Conservation (phyloP, 331 rosid species). For the Prunus yedoensis region DNA sequence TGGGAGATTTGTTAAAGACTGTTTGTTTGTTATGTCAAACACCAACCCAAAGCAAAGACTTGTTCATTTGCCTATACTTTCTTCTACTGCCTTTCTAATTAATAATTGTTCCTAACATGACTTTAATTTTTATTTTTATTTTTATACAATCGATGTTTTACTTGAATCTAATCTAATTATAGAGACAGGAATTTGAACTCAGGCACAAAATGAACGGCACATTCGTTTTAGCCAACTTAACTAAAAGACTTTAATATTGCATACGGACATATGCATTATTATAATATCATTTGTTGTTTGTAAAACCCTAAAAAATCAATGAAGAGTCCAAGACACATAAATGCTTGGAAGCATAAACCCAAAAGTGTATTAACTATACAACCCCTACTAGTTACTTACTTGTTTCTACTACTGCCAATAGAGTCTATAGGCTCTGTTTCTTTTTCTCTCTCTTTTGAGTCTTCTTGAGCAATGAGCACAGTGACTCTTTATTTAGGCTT, state of each 20-base stretch:
- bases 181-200: too few species aligned
- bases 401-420: neutral
- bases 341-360: neutral
- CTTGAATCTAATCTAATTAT: accelerated
- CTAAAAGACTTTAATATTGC: too few species aligned
- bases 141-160: too few species aligned
- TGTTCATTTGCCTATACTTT: too few species aligned
- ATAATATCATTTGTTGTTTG: too few species aligned
- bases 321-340: neutral
- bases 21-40: neutral
- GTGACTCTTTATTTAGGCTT: constrained; percentile 40
- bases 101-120: too few species aligned
- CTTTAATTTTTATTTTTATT: too few species aligned
- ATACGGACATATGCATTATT: too few species aligned
- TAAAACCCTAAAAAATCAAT: neutral
- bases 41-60: neutral
- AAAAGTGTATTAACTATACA: neutral
- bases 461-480: constrained; percentile 12
- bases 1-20: too few species aligned
- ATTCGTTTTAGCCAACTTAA: too few species aligned
- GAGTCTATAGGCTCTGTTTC: neutral
- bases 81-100: too few species aligned
- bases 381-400: neutral
- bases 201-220: accelerated
- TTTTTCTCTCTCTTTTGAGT: neutral